Percentiles rank a stretch among this genome's conserved stretches.
phyloP scores from a whole-genome alignment of 2,329 filamentous ascomycete genomes.

The Penicillium palitans region DNA sequence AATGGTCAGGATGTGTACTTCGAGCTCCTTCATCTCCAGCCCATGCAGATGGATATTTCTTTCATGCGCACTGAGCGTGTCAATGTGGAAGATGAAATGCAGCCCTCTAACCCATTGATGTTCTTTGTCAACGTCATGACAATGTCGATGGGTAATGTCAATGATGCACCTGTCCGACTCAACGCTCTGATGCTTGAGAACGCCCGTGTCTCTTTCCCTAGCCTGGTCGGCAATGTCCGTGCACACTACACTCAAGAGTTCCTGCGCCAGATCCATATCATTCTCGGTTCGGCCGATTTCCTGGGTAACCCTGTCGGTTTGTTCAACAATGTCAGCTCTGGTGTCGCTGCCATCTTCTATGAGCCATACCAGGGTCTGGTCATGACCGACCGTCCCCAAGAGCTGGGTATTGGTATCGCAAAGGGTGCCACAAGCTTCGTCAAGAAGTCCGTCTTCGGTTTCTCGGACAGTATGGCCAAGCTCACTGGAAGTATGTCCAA shows the following conservation, averaged over 20 bases:
- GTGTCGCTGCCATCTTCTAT: conserved; percentile 97
- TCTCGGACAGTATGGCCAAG: conserved; percentile 96
- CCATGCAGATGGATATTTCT: conserved; percentile 95
- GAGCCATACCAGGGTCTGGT: conserved; percentile 98
- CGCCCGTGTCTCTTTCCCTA: conserved; percentile 80
- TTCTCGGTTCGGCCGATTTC: conserved; percentile 95
- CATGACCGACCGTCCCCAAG: conserved; percentile 91
- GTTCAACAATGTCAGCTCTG: conserved; percentile 97
- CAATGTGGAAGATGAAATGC: conserved; percentile 92
- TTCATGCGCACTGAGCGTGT: conserved; percentile 96
- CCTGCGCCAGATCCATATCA: conserved; percentile 93
- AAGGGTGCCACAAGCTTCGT: conserved; percentile 96
- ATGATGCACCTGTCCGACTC: conserved; percentile 90
- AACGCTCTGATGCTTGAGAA: conserved; percentile 96
- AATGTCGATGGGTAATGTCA: conserved; percentile 99
- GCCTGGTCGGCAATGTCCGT: conserved; percentile 80
- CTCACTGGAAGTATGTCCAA: conserved; percentile 97
- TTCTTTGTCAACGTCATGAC: conserved; percentile 98
- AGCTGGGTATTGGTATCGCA: conserved; percentile 90
- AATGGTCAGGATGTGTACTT: conserved; percentile 96
- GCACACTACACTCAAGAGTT: conserved; percentile 97
- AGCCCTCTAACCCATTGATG: conserved; percentile 91
- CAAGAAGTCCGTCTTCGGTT: conserved; percentile 97
- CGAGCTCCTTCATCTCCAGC: conserved; percentile 92
- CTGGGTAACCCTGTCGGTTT: conserved; percentile 94